Evolutionary conservation across 805 yeast species (phyloP).

Genomic region (Cyberlindnera nakhonratchasimensis): DNA sequence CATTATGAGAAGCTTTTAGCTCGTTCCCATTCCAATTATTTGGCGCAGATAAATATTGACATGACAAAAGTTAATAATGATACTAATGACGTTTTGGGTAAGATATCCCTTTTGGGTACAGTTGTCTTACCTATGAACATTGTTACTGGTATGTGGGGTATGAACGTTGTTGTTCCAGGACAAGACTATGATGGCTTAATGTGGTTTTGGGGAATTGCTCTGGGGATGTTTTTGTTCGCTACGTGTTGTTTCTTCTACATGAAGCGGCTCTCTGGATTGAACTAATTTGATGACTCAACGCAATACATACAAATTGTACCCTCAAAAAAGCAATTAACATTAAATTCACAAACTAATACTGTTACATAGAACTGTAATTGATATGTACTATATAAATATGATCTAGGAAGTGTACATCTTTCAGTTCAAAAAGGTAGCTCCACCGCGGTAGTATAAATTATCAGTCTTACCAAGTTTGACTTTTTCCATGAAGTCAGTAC

Average conservation of each 20-base stretch:
- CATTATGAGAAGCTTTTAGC: slow-evolving; percentile 94
- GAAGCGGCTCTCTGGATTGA: slow-evolving; percentile 38
- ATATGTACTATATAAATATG: no score
- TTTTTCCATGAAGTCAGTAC: slow-evolving; percentile 17
- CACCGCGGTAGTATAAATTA: slow-evolving; percentile 1
- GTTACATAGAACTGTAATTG: no score
- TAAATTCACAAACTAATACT: no score
- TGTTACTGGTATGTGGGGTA: slow-evolving; percentile 97
- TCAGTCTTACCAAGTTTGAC: slow-evolving; percentile 10
- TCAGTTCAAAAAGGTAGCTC: slow-evolving; percentile 4
- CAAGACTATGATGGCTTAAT: slow-evolving; percentile 54
- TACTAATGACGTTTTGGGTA: slow-evolving; percentile 93
- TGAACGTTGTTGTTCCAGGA: slow-evolving; percentile 97
- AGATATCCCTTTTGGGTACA: slow-evolving; percentile 90
- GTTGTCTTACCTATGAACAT: slow-evolving; percentile 93
- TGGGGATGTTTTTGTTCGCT: slow-evolving; percentile 46
- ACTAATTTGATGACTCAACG: no score
- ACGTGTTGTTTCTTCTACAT: slow-evolving; percentile 46
- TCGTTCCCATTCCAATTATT: slow-evolving; percentile 91
- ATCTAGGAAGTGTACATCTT: no score
- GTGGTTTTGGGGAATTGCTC: slow-evolving; percentile 61
- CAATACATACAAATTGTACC: no score
- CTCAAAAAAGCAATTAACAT: no score
- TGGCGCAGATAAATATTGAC: slow-evolving; percentile 95
- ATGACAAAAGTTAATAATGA: slow-evolving; percentile 97